Evolutionary conservation across 441 rosid species (phyloP), one percentile per base, ranked within the genome.

Genomic region (Viola pubescens): DNA sequence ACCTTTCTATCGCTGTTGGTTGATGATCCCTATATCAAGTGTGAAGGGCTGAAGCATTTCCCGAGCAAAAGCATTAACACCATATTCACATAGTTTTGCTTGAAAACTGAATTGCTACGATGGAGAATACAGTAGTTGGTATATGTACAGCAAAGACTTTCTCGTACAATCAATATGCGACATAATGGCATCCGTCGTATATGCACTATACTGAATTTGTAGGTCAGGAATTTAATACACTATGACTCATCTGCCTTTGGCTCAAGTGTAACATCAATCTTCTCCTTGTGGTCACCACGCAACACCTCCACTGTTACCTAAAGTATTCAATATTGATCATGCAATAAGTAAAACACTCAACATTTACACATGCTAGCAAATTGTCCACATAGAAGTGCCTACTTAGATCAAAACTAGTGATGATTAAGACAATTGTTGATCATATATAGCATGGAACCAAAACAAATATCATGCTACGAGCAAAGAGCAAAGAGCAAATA

Each of bases 231-330:
- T 53, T 51, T 34, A 26, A 50, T 26, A 54, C 59, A 67, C 65
- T 73, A 88, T 2, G 98, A 71, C 72, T 82, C 90, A 11, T 92
- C 97, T 3, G 84, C 73, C 74, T 87, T 89, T 37, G 98, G 86
- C 79, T 92, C 97, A 34, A 92, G 96, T 52, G 39, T 54, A 53
- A 92, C 92, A 1, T 96, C 79, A 64, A 89, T 84, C 79, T 87
- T 86, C 77, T 94, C 97, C 77, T 89, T 85, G 62, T 82, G 98
- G 73, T 92, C 96, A 7, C 96, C 95, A 1, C 96, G 87, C 71
- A 94, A 71, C 48, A 94, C 96, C 80, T 89, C 97, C 65, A 94
- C 91, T 0, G 61, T 79, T 72, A 89, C 86, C 97, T 92, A 79
- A 62, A 43, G 1, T 10, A 11, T 57, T 57, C 2, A 40, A 10